Evolutionary conservation across 1,284 basidiomycete species (phyloP).

Genomic region (Trametes pubescens): DNA sequence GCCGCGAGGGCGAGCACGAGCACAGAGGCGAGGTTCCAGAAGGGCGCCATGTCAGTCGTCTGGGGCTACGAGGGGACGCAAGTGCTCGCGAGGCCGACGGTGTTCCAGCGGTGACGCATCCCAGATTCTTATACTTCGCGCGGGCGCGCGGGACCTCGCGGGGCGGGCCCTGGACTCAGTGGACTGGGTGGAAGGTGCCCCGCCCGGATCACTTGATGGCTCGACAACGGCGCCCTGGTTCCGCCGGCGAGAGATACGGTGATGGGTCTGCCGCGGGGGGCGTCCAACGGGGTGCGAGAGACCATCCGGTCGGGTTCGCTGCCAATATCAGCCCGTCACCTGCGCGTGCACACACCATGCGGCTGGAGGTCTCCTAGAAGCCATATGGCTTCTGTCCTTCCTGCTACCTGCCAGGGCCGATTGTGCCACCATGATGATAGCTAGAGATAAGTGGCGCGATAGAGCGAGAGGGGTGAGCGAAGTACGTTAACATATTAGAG

Average conservation of each 20-base stretch:
- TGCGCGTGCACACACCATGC: conserved; percentile 15
- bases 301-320: conserved; percentile 15
- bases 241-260: conserved; percentile 13
- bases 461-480: not conserved
- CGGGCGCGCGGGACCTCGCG: not conserved
- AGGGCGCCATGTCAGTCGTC: conserved; percentile 19
- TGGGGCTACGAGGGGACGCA: conserved; percentile 6
- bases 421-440: not conserved
- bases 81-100: conserved; percentile 9
- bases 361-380: not conserved
- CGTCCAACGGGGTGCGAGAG: conserved; percentile 13
- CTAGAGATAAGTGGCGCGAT: conserved; percentile 11
- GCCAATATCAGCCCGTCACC: conserved; percentile 18
- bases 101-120: not conserved
- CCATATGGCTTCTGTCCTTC: conserved; percentile 3
- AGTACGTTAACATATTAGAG: not conserved
- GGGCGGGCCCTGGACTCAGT: not conserved
- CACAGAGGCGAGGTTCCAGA: conserved; percentile 27
- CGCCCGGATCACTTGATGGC: conserved; percentile 18
- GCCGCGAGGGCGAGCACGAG: conserved; percentile 26
- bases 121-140: conserved; percentile 7
- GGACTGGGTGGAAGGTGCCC: not conserved
- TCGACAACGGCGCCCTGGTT: conserved; percentile 4
- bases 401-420: conserved; percentile 8
- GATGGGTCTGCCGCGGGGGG: conserved; percentile 6